A percentile compares a stretch with the other conserved stretches of the same genome.
These are phyloP conservation scores for Acanthamoeba triangularis DNA, from an alignment of 208 protist genomes.

Conservation along the genomic window DNA sequence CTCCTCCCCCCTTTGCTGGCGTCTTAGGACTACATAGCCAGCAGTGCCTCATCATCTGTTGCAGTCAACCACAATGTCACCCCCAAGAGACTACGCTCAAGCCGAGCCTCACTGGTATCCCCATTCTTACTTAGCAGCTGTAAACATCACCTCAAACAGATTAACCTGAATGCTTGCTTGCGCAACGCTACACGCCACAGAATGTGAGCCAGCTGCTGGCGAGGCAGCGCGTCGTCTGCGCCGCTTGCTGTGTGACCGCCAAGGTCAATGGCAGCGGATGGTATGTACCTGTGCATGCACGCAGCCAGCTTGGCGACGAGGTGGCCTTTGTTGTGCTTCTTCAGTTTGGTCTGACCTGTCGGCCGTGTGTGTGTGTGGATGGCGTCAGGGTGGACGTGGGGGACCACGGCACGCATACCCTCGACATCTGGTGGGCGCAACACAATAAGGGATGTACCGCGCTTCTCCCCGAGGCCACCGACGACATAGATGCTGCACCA, in stretches of 20 bases:
- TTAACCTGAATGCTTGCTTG: too few relatives aligned
- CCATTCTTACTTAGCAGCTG: too few relatives aligned
- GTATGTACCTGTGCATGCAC: neutral
- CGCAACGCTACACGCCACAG: neutral
- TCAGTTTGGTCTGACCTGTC: neutral
- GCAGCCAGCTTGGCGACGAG: too few relatives aligned
- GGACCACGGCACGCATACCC: neutral
- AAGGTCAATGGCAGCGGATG: neutral
- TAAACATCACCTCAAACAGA: neutral
- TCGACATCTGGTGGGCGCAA: neutral
- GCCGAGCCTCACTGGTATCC: neutral
- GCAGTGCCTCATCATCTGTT: neutral
- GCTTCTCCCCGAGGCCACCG: neutral
- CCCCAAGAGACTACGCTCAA: neutral
- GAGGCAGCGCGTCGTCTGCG: neutral
- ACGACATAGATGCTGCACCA: neutral
- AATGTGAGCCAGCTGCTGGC: neutral
- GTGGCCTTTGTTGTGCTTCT: too few relatives aligned
- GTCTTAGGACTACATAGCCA: neutral
- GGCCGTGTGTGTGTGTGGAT: neutral
- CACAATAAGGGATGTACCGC: neutral
- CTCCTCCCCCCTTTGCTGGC: too few relatives aligned
- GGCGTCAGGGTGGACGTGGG: neutral
- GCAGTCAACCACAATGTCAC: neutral
- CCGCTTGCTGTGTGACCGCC: neutral